phyloP scores from a whole-genome alignment of 305 asterid species.

The Withania somnifera region DNA sequence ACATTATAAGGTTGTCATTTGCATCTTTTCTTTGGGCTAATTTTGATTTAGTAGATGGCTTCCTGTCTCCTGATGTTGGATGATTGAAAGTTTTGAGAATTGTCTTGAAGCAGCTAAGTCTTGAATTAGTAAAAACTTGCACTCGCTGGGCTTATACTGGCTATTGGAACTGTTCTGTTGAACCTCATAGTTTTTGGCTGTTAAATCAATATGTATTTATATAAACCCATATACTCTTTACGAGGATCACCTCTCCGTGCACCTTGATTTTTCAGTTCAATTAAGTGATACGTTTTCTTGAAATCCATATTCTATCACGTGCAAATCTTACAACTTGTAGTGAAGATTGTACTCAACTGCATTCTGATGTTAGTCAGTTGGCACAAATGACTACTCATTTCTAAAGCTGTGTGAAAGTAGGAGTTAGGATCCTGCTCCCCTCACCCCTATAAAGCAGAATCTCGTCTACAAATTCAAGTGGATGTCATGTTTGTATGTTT shows the following conservation, averaged over 20 bases:
- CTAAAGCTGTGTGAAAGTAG: background rate
- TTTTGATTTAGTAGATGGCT: slow-evolving; percentile 18
- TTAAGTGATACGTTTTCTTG: background rate
- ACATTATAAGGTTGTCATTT: slow-evolving; percentile 12
- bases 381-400: background rate
- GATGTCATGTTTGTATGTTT: background rate
- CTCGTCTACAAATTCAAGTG: background rate
- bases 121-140: slow-evolving; percentile 13
- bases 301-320: background rate
- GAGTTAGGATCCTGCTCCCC: background rate
- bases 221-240: background rate
- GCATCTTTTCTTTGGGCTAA: background rate
- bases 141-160: slow-evolving; percentile 13
- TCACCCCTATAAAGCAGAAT: background rate
- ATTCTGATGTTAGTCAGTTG: background rate
- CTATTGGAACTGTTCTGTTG: slow-evolving; percentile 12
- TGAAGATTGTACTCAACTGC: background rate
- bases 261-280: background rate
- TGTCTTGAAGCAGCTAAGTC: slow-evolving; percentile 1
- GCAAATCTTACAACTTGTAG: background rate
- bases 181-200: slow-evolving; percentile 8
- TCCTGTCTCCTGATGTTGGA: background rate
- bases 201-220: background rate
- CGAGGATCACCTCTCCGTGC: background rate
- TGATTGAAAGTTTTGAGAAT: background rate